Base-by-base conservation (phyloP, 2,329 filamentous ascomycete genomes). In the Zasmidium citrigriseum region DNA sequence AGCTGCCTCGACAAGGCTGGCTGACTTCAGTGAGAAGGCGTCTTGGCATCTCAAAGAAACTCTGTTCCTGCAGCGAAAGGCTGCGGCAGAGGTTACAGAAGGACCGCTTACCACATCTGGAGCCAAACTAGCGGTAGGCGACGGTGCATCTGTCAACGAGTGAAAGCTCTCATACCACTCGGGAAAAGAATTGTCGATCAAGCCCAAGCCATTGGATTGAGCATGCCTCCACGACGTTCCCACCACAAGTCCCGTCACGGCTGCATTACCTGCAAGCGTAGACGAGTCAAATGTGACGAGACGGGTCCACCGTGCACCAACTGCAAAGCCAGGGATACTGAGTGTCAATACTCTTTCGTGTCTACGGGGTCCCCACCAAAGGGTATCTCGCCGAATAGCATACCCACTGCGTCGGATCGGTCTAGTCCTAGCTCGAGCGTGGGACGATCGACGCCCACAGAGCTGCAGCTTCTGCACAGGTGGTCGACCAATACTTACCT, bases 401-500 rank as follows among this genome's bases (percentile, higher is more conserved):
- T n/a, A 16, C 34, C 47, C 3, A 9, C 47, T 7, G 47, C 22
- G 23, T 29, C 47, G 10, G 47, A 27, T 12, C 4, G 22, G 47
- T 24, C 60, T 4, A 48, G 54, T 20, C 21, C 52, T 12, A 54
- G 41, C 29, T 46, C 54, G 3, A 52, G 47, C 16, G 53, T 53
- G 22, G 46, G 25, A 20, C 34, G 38, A 2, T 47, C 53, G 25
- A 22, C 56, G 41, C 14, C 46, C 14, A 47, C 54, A 21, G 63
- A 65, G 27, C 58, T 65, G 16, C 58, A 57, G 24, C 55, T 64
- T 22, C 56, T 65, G 61, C 63, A 65, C 44, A 53, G 59, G 4
- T 65, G 63, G 63, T 60, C 63, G 3, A 62, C 63, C 1, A 27
- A 18, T 4, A 64, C 63, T 11, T 62, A 25, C 48, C 41, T 55